Evolutionary conservation across 2,329 filamentous ascomycete species (phyloP).

Genomic region (Erysiphe pisi): DNA sequence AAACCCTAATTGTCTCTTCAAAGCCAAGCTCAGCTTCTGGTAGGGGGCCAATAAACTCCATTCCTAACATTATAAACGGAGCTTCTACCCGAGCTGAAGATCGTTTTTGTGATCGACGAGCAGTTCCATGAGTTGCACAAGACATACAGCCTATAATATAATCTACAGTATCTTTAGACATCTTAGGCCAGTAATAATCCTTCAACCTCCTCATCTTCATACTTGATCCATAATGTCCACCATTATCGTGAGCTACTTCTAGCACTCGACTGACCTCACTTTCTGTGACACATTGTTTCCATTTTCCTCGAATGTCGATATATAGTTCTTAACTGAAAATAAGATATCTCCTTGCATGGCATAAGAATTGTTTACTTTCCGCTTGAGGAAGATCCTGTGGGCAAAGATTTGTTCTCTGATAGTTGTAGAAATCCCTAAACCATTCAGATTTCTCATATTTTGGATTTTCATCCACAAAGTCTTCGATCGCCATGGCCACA

Average conservation of each 20-base stretch:
- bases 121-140: conserved; percentile 6
- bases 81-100: conserved; percentile 10
- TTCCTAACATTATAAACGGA: conserved; percentile 21
- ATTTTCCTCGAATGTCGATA: conserved; percentile 11
- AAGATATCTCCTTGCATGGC: not conserved
- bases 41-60: conserved; percentile 18
- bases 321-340: not conserved
- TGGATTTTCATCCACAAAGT: not conserved
- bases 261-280: conserved; percentile 2
- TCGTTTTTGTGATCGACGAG: conserved; percentile 9
- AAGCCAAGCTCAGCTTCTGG: not conserved
- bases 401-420: not conserved
- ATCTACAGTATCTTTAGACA: too few relatives aligned
- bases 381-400: not conserved
- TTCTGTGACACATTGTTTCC: not conserved
- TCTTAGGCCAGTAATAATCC: too few relatives aligned
- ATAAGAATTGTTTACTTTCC: not conserved
- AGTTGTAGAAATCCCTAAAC: conserved; percentile 8
- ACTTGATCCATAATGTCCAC: not conserved
- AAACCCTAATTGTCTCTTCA: too few relatives aligned
- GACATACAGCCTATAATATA: conserved; percentile 26
- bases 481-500: conserved; percentile 1
- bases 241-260: conserved; percentile 18
- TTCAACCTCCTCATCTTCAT: conserved; percentile 18
- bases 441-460: not conserved